Evolutionary conservation across 306 rosid genomes (phyloP).

Genomic region (Fragaria nilgerrensis): DNA sequence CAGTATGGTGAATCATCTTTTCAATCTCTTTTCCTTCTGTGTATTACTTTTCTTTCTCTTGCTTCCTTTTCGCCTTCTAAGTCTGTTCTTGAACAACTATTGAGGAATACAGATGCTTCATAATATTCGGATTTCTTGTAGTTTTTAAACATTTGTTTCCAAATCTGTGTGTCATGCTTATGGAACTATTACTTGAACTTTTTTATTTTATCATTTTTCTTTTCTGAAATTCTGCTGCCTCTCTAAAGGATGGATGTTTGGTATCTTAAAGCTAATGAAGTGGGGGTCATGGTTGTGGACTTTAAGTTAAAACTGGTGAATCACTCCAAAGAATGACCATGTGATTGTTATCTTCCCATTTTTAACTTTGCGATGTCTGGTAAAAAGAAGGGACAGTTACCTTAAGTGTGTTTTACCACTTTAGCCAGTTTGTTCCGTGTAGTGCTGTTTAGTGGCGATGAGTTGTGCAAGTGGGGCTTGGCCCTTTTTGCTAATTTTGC

Average conservation of each 20-base stretch:
- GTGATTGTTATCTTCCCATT: background rate
- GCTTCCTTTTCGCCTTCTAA: background rate
- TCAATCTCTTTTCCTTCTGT: background rate
- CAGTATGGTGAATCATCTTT: background rate
- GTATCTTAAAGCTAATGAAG: background rate
- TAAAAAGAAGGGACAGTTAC: background rate
- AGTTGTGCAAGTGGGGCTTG: background rate
- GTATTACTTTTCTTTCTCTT: background rate
- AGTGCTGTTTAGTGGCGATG: background rate
- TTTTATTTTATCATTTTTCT: background rate
- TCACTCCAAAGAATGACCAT: background rate
- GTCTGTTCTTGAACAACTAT: background rate
- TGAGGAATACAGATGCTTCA: background rate
- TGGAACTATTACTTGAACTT: background rate
- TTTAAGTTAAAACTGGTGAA: background rate
- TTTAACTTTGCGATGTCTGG: background rate
- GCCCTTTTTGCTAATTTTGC: background rate
- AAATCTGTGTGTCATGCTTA: background rate
- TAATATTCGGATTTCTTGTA: background rate
- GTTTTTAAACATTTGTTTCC: background rate
- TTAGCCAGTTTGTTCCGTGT: background rate
- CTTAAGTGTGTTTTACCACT: background rate
- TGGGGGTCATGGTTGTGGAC: background rate
- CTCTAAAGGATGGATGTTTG: background rate
- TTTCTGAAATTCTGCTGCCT: background rate